Percentiles rank a stretch among this genome's conserved stretches.
These are phyloP conservation scores for Aspergillus caelatus DNA, from an alignment of 2,329 filamentous ascomycete species.

Conservation along the genomic window DNA sequence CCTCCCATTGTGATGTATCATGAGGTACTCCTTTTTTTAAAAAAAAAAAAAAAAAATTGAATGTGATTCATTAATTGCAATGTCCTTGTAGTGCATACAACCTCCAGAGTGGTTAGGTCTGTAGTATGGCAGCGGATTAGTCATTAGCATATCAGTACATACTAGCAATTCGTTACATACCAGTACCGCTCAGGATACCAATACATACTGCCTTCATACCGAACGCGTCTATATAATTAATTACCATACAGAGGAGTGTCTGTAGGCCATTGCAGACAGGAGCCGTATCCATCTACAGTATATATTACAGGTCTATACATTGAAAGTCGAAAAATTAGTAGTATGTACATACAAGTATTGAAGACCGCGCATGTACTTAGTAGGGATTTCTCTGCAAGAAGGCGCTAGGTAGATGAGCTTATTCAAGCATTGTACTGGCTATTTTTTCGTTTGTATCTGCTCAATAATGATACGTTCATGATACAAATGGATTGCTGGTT, in stretches of 20 bases:
- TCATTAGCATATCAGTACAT: neutral
- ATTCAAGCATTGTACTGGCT: neutral
- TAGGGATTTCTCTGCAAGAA: neutral
- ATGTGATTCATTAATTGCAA: neutral
- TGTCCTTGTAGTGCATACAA: neutral
- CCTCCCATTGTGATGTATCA: neutral
- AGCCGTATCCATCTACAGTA: neutral
- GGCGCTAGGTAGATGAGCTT: neutral
- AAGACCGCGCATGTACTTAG: neutral
- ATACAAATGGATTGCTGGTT: neutral
- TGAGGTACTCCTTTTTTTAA: neutral
- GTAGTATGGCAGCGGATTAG: neutral
- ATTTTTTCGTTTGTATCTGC: neutral
- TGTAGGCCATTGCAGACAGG: neutral
- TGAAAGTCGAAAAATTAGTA: neutral
- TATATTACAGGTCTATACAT: neutral
- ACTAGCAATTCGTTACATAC: neutral
- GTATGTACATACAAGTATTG: neutral
- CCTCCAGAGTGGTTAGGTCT: neutral
- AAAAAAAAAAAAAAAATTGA: neutral
- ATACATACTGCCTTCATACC: neutral
- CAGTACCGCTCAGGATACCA: neutral
- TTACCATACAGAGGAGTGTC: neutral
- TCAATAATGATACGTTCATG: neutral
- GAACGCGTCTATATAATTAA: neutral